phyloP scores from a whole-genome alignment of 768 basidiomycete genomes.

The Wakefieldia striispora region DNA sequence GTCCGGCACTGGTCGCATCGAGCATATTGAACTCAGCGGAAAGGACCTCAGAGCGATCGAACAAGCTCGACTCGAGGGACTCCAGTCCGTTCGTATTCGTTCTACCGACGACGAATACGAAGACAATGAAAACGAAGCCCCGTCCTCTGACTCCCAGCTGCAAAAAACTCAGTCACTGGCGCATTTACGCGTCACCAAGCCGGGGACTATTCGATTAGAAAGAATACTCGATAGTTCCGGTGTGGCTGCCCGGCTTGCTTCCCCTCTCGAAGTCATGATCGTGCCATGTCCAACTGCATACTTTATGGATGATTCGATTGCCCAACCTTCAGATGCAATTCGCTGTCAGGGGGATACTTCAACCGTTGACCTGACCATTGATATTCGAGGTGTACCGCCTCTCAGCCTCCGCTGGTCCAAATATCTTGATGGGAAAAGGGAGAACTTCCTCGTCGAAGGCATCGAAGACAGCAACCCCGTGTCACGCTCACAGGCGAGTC shows the following conservation, averaged over 20 bases:
- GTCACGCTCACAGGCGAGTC: conserved; percentile 26
- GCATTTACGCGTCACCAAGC: conserved; percentile 69
- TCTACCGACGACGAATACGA: conserved; percentile 67
- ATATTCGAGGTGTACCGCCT: conserved; percentile 72
- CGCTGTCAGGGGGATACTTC: conserved; percentile 71
- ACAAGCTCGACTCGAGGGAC: conserved; percentile 49
- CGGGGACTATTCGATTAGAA: conserved; percentile 74
- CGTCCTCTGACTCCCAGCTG: conserved; percentile 43
- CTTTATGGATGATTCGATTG: conserved; percentile 47
- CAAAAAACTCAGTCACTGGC: conserved; percentile 74
- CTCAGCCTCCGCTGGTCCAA: conserved; percentile 76
- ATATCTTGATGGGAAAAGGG: conserved; percentile 60
- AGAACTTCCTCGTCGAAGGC: conserved; percentile 79
- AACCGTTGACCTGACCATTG: conserved; percentile 55
- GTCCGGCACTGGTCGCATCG: conserved; percentile 43
- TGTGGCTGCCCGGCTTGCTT: conserved; percentile 70
- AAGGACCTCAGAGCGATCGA: conserved; percentile 72
- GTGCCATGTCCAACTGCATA: conserved; percentile 81
- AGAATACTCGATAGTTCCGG: conserved; percentile 68
- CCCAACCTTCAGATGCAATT: conserved; percentile 39
- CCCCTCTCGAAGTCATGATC: conserved; percentile 61
- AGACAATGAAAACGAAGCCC: conserved; percentile 44
- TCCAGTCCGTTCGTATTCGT: conserved; percentile 44
- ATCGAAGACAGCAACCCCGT: conserved; percentile 60
- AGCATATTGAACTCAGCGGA: conserved; percentile 52